Evolutionary conservation across 2,329 filamentous ascomycete genomes (phyloP).

Genomic region (Berkeleyomyces basicola): DNA sequence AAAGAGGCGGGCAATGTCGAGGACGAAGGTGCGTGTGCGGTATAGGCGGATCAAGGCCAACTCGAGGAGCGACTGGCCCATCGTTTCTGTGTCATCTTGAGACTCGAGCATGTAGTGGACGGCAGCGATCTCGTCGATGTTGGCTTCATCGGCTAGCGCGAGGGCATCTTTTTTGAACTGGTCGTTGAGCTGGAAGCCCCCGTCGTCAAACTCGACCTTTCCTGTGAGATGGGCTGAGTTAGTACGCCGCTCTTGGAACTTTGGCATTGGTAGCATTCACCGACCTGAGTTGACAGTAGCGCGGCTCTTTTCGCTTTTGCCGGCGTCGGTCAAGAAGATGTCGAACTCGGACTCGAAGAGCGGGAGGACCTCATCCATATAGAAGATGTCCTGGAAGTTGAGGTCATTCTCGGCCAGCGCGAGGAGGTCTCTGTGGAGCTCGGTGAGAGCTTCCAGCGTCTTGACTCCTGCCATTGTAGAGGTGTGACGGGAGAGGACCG

Average conservation of each 20-base stretch:
- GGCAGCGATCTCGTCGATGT: constrained; percentile 78
- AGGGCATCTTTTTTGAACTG: constrained; percentile 73
- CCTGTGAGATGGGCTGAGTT: constrained; percentile 32
- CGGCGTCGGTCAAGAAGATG: constrained; percentile 55
- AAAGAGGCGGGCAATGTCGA: constrained; percentile 70
- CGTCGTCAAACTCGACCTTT: constrained; percentile 54
- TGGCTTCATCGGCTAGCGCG: constrained; percentile 70
- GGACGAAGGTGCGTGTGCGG: constrained; percentile 62
- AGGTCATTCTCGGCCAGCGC: constrained; percentile 54
- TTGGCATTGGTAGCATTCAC: constrained; percentile 15
- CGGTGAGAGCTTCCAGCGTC: constrained; percentile 61
- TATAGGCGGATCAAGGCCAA: constrained; percentile 79
- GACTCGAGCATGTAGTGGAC: constrained; percentile 60
- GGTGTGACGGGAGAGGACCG: neutral
- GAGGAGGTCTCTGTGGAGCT: constrained; percentile 71
- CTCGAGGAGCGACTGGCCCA: constrained; percentile 59
- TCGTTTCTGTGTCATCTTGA: constrained; percentile 47
- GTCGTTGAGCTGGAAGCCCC: constrained; percentile 66
- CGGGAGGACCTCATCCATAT: constrained; percentile 52
- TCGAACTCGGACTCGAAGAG: constrained; percentile 58
- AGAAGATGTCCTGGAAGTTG: constrained; percentile 45
- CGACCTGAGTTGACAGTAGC: constrained; percentile 51
- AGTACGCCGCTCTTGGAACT: neutral
- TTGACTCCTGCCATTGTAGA: constrained; percentile 55
- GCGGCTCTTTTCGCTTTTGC: constrained; percentile 60